phyloP scores from a whole-genome alignment of 1,284 basidiomycete species.

The Tylopilus orsonianus region DNA sequence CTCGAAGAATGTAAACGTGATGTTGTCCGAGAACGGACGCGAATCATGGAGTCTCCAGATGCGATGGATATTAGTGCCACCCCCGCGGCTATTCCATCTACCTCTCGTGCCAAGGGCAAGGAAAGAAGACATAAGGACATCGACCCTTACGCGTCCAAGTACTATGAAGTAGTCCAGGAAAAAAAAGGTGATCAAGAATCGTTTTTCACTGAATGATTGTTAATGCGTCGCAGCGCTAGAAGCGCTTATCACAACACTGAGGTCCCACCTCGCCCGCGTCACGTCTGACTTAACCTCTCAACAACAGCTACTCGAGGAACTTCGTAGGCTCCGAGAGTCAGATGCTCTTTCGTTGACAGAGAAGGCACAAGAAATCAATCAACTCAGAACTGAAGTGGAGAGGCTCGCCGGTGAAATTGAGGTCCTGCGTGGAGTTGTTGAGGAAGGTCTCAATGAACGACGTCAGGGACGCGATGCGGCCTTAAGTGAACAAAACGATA shows the following conservation, averaged over 20 bases:
- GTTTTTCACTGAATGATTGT: background rate
- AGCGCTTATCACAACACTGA: conserved; percentile 69
- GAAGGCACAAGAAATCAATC: conserved; percentile 62
- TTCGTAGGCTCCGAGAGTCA: conserved; percentile 61
- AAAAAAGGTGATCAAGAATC: conserved; percentile 66
- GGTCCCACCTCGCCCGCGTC: conserved; percentile 71
- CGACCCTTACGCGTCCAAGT: conserved; percentile 46
- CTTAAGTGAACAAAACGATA: conserved; percentile 7
- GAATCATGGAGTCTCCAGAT: conserved; percentile 56
- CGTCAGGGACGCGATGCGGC: conserved; percentile 39
- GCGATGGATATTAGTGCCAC: conserved; percentile 29
- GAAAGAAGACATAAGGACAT: conserved; percentile 38
- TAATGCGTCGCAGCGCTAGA: conserved; percentile 61
- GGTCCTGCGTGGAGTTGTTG: conserved; percentile 78
- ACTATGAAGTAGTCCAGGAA: conserved; percentile 75
- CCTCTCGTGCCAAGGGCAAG: conserved; percentile 34
- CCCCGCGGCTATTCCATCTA: conserved; percentile 20
- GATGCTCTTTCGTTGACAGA: conserved; percentile 61
- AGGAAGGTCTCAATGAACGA: conserved; percentile 76
- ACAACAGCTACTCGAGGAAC: conserved; percentile 60
- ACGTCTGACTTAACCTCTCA: conserved; percentile 77
- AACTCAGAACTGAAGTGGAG: conserved; percentile 67
- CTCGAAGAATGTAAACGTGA: conserved; percentile 75
- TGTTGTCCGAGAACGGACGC: conserved; percentile 63
- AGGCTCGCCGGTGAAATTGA: conserved; percentile 78